Evolutionary conservation across 768 basidiomycete genomes (phyloP).

Genomic region (Heimioporus sp.): DNA sequence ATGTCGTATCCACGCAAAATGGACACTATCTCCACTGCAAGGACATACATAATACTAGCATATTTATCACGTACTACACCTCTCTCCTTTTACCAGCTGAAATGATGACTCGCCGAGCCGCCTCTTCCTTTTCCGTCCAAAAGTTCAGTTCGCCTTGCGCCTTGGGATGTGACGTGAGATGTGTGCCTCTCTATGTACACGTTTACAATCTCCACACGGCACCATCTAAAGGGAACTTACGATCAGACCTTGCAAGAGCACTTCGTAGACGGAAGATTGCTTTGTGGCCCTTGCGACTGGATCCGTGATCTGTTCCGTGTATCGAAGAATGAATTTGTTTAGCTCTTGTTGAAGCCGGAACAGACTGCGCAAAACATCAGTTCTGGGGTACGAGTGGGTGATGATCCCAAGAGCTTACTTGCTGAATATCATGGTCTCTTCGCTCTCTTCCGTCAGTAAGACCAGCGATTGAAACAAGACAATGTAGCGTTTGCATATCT

Average conservation of each 20-base stretch:
- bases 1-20: slow-evolving; percentile 16
- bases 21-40: slow-evolving; percentile 10
- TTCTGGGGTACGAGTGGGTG: not conserved
- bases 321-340: slow-evolving; percentile 67
- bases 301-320: slow-evolving; percentile 68
- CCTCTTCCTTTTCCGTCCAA: slow-evolving; percentile 86
- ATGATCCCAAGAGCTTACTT: slow-evolving; percentile 55
- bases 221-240: slow-evolving; percentile 43
- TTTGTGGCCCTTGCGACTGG: slow-evolving; percentile 61
- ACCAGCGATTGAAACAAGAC: slow-evolving; percentile 82
- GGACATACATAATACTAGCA: slow-evolving; percentile 11
- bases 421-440: slow-evolving; percentile 95
- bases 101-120: slow-evolving; percentile 61
- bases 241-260: slow-evolving; percentile 70
- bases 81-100: slow-evolving; percentile 34
- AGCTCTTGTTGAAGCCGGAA: slow-evolving; percentile 84
- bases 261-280: slow-evolving; percentile 71
- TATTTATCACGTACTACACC: slow-evolving; percentile 14
- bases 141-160: slow-evolving; percentile 83
- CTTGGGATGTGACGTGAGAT: slow-evolving; percentile 76
- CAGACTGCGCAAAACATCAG: slow-evolving; percentile 48
- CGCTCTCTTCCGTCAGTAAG: slow-evolving; percentile 74
- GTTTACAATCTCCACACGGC: not conserved
- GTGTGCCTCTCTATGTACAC: slow-evolving; percentile 55
- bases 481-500: slow-evolving; percentile 79